These are phyloP conservation scores for Huiozyma naganishii DNA, from an alignment of 805 yeast genomes.

Conservation along the genomic window DNA sequence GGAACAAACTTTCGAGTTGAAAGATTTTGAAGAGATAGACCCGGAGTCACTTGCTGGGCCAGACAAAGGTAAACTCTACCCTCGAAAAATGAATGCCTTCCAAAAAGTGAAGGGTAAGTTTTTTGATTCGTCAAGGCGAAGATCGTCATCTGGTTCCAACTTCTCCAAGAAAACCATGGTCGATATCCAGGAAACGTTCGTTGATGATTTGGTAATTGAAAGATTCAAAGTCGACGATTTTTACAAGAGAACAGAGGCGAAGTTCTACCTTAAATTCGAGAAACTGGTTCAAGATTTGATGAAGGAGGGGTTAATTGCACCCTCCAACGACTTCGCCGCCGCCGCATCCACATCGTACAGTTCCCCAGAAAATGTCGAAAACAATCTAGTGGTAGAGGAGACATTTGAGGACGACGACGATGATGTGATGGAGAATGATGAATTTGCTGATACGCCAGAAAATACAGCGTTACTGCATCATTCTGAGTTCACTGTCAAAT, in stretches of 20 bases:
- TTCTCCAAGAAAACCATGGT: slow-evolving; percentile 22
- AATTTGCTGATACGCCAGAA: slow-evolving; percentile 29
- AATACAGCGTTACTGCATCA: slow-evolving; percentile 43
- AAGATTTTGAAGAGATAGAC: slow-evolving; percentile 8
- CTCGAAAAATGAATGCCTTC: slow-evolving; percentile 1
- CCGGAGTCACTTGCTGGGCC: not conserved
- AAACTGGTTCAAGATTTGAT: slow-evolving; percentile 39
- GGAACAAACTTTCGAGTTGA: slow-evolving; percentile 22
- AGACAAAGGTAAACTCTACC: not conserved
- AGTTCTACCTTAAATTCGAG: slow-evolving; percentile 36
- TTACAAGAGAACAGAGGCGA: slow-evolving; percentile 37
- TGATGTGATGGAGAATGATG: slow-evolving; percentile 31
- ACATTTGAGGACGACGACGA: slow-evolving; percentile 14
- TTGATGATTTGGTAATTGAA: slow-evolving; percentile 37
- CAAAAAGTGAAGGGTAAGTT: slow-evolving; percentile 12
- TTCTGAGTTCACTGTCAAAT: slow-evolving; percentile 38
- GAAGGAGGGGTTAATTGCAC: slow-evolving; percentile 17
- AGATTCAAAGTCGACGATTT: slow-evolving; percentile 43
- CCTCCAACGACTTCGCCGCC: slow-evolving; percentile 1
- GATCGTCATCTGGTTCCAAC: slow-evolving; percentile 8
- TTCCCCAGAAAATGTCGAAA: not conserved
- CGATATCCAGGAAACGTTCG: slow-evolving; percentile 35
- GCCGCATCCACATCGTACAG: slow-evolving; percentile 1
- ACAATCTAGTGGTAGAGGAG: not conserved
- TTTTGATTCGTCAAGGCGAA: slow-evolving; percentile 3